phyloP scores from a whole-genome alignment of 2,329 filamentous ascomycete genomes.

The Cordyceps cateniannulata region DNA sequence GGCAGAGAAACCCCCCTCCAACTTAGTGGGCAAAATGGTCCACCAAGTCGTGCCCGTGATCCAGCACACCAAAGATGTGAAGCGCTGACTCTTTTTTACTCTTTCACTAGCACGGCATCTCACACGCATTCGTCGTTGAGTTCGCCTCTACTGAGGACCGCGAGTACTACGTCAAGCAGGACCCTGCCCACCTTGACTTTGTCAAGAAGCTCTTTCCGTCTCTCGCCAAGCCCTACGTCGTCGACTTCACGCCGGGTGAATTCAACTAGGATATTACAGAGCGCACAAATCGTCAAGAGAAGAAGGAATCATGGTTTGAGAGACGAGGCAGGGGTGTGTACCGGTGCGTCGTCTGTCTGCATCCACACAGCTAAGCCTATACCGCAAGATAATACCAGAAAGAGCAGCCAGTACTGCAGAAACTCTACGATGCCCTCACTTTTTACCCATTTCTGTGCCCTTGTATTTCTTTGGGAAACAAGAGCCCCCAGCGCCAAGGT shows the following conservation, averaged over 20 bases:
- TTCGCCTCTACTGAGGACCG: constrained; percentile 59
- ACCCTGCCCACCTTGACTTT: constrained; percentile 58
- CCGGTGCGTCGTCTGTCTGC: not conserved
- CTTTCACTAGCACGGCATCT: constrained; percentile 46
- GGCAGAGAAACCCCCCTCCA: not conserved
- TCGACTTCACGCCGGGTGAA: constrained; percentile 52
- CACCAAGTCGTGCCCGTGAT: not conserved
- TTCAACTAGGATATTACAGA: constrained; percentile 21
- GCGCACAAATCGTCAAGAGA: not conserved
- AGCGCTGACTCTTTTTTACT: not conserved
- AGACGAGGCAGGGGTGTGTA: not conserved
- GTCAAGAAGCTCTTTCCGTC: constrained; percentile 39
- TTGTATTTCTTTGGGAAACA: no score
- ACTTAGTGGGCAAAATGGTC: not conserved
- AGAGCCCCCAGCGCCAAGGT: no score
- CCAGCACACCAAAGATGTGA: not conserved
- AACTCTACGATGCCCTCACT: no score
- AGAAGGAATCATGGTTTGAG: not conserved
- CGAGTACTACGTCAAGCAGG: constrained; percentile 59
- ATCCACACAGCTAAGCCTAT: not conserved
- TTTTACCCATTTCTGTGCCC: no score
- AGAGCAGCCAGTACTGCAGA: no score
- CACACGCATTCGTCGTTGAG: constrained; percentile 62
- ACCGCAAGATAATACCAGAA: no score
- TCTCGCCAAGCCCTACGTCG: constrained; percentile 45